These are phyloP conservation scores for Neodidymelliopsis sp. DNA, from an alignment of 2,329 filamentous ascomycete species.

Conservation along the genomic window DNA sequence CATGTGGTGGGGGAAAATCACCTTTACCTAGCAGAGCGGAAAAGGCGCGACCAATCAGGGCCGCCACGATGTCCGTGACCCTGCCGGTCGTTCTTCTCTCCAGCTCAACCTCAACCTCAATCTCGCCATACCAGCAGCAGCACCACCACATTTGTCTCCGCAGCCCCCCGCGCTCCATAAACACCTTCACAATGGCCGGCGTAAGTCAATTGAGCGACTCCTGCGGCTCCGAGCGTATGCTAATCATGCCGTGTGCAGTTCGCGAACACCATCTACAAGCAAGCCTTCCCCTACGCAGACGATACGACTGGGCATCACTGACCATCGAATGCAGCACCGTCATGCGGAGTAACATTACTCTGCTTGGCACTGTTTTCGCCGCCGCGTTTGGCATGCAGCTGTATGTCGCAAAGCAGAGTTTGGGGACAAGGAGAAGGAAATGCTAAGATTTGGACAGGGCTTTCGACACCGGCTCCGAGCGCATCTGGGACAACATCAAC, in stretches of 20 bases:
- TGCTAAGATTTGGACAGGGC: constrained; percentile 62
- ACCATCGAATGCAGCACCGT: constrained; percentile 68
- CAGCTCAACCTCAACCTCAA: constrained; percentile 24
- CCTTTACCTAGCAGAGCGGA: not conserved
- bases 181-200: constrained; percentile 63
- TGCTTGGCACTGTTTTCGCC: constrained; percentile 85
- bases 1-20: constrained; percentile 11
- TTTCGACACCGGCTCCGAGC: constrained; percentile 83
- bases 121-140: constrained; percentile 35
- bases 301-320: constrained; percentile 29
- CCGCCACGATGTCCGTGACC: constrained; percentile 31
- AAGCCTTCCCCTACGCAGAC: constrained; percentile 40
- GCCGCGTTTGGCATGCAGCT: constrained; percentile 92
- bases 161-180: constrained; percentile 29
- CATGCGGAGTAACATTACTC: constrained; percentile 86
- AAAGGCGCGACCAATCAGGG: constrained; percentile 37
- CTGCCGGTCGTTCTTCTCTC: constrained; percentile 31
- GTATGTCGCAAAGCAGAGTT: constrained; percentile 64
- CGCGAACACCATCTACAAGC: constrained; percentile 63
- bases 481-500: constrained; percentile 91
- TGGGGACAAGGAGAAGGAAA: constrained; percentile 11
- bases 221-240: constrained; percentile 14
- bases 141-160: constrained; percentile 32
- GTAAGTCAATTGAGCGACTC: constrained; percentile 56
- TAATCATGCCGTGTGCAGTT: constrained; percentile 52